Conservation (phyloP, 2,329 filamentous ascomycete species). For the Fusarium veterinarium region DNA sequence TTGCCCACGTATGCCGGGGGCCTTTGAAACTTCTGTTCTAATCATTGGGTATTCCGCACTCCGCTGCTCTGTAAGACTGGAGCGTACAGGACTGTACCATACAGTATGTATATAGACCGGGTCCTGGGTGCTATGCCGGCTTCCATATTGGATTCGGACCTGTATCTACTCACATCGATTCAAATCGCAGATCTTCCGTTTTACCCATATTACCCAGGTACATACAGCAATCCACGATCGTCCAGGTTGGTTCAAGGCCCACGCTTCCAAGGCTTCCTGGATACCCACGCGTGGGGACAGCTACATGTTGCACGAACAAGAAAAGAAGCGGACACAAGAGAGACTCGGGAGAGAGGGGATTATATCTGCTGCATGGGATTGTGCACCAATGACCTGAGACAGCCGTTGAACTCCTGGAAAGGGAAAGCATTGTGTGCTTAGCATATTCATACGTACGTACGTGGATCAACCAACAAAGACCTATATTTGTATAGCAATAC, state of each 20-base stretch:
- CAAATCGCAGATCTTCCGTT: constrained; percentile 33
- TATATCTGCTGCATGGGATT: constrained; percentile 35
- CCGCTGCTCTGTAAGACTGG: constrained; percentile 4
- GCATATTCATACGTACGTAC: constrained; percentile 42
- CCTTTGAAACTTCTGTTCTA: constrained; percentile 15
- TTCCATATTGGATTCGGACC: constrained; percentile 1
- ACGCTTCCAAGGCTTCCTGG: constrained; percentile 16
- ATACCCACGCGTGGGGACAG: constrained; percentile 38
- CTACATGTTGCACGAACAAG: constrained; percentile 40
- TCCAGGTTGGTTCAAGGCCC: constrained; percentile 24
- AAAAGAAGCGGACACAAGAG: constrained; percentile 25
- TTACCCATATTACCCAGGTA: constrained; percentile 18
- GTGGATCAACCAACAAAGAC: constrained; percentile 33
- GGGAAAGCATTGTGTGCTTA: constrained; percentile 40
- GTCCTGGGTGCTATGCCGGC: constrained; percentile 28
- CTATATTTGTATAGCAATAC: constrained; percentile 25
- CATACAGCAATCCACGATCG: constrained; percentile 14
- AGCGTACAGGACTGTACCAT: background rate
- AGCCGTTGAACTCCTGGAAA: constrained; percentile 26
- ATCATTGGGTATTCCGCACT: constrained; percentile 6
- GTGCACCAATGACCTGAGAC: constrained; percentile 44
- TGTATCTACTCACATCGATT: constrained; percentile 14
- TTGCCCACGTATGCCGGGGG: constrained; percentile 13
- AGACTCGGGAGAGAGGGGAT: constrained; percentile 21
- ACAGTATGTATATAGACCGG: constrained; percentile 28